Evolutionary conservation across 345 rosid species (phyloP).

Genomic region (Trapa incisa): DNA sequence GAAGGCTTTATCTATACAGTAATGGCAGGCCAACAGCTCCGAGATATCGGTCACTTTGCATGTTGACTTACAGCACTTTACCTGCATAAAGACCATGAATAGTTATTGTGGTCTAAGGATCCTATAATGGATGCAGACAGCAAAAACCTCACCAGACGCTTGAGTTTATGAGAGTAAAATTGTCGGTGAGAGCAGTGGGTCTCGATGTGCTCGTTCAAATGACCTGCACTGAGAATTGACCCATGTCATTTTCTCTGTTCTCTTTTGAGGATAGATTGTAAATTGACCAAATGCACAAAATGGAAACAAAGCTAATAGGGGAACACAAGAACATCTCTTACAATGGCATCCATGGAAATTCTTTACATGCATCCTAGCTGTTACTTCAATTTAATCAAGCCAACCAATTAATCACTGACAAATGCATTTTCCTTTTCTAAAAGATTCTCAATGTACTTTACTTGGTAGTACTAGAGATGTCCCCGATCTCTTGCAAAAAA

Average conservation of each 20-base stretch:
- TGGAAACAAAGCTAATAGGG: background rate
- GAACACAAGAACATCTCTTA: background rate
- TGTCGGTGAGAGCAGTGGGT: constrained; percentile 31
- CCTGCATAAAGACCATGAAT: constrained; percentile 20
- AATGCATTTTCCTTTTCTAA: background rate
- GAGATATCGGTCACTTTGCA: constrained; percentile 50
- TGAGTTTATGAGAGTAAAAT: constrained; percentile 64
- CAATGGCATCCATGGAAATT: background rate
- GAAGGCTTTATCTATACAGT: constrained; percentile 55
- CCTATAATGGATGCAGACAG: background rate
- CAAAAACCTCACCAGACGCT: constrained; percentile 36
- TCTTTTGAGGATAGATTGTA: background rate
- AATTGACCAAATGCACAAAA: background rate
- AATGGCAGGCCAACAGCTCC: constrained; percentile 57
- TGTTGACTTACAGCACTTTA: constrained; percentile 67
- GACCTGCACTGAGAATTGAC: constrained; percentile 46
- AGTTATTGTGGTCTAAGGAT: background rate
- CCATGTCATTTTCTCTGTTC: background rate
- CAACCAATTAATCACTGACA: background rate
- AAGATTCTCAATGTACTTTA: background rate
- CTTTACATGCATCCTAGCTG: background rate
- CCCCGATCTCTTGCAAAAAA: background rate
- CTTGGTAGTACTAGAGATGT: background rate
- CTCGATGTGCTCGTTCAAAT: constrained; percentile 51
- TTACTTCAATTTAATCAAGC: background rate